Evolutionary conservation across 495 filamentous ascomycete genomes (phyloP).

Genomic region (Hypoxylon fragiforme): DNA sequence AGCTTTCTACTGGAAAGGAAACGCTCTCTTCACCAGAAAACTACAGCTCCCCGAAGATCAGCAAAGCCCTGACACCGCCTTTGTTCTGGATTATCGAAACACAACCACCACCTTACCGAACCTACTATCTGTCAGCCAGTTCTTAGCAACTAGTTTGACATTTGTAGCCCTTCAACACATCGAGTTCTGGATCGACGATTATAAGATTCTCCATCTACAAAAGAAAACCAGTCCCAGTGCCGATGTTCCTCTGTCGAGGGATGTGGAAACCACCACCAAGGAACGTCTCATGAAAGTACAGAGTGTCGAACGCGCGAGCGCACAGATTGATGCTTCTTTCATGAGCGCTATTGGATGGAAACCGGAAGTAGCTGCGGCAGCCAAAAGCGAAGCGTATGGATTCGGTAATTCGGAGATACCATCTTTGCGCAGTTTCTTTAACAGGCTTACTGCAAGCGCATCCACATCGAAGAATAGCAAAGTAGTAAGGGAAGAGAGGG

Average conservation of each 20-base stretch:
- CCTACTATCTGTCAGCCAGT: conserved; percentile 82
- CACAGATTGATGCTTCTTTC: conserved; percentile 89
- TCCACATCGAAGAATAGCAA: conserved; percentile 47
- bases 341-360: conserved; percentile 89
- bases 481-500: conserved; percentile 56
- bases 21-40: conserved; percentile 86
- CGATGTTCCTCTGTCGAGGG: conserved; percentile 72
- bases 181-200: conserved; percentile 89
- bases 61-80: conserved; percentile 72
- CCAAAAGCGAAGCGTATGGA: conserved; percentile 46
- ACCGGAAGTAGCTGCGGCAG: conserved; percentile 47
- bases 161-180: conserved; percentile 88
- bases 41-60: conserved; percentile 68
- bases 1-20: conserved; percentile 99
- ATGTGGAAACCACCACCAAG: conserved; percentile 77
- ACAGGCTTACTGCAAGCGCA: conserved; percentile 57
- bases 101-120: conserved; percentile 81
- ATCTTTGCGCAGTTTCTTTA: conserved; percentile 80
- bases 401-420: conserved; percentile 44
- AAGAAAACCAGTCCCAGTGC: conserved; percentile 83
- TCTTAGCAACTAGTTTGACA: conserved; percentile 91
- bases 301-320: conserved; percentile 72
- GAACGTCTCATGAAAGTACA: conserved; percentile 83
- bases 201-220: conserved; percentile 70
- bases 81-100: conserved; percentile 90